Evolutionary conservation across 768 basidiomycete species (phyloP).

Genomic region (Podaxis sp.): DNA sequence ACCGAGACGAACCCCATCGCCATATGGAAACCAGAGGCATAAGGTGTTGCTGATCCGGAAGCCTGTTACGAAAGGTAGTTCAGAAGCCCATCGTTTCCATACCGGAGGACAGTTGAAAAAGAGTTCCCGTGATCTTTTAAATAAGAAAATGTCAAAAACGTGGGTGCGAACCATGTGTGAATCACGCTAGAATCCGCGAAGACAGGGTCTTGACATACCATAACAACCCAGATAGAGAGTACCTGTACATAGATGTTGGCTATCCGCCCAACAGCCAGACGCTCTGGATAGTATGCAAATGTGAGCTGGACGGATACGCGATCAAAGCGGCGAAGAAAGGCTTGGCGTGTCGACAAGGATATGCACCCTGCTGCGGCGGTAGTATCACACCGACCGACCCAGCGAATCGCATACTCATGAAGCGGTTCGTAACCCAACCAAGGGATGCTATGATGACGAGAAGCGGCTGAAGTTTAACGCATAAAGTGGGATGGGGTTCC

Average conservation of each 20-base stretch:
- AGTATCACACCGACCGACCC: constrained; percentile 69
- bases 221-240: constrained; percentile 68
- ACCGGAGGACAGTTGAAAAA: constrained; percentile 85
- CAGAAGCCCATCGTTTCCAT: constrained; percentile 77
- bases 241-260: constrained; percentile 78
- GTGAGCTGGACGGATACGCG: not conserved
- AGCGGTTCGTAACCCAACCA: constrained; percentile 82
- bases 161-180: not conserved
- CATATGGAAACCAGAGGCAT: constrained; percentile 70
- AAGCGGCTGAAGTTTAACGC: constrained; percentile 34
- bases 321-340: not conserved
- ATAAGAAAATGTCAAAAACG: constrained; percentile 12
- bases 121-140: constrained; percentile 65
- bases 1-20: constrained; percentile 78
- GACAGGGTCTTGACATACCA: constrained; percentile 44
- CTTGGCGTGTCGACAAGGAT: not conserved
- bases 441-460: constrained; percentile 60
- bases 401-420: constrained; percentile 57
- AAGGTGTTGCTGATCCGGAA: constrained; percentile 52
- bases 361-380: constrained; percentile 70
- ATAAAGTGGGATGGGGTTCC: not conserved
- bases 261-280: constrained; percentile 78
- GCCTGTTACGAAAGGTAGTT: constrained; percentile 61
- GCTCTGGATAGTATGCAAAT: constrained; percentile 40
- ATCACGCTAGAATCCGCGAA: not conserved